These are phyloP conservation scores for Podaxis sp. DNA, from an alignment of 768 basidiomycete species.

Conservation along the genomic window DNA sequence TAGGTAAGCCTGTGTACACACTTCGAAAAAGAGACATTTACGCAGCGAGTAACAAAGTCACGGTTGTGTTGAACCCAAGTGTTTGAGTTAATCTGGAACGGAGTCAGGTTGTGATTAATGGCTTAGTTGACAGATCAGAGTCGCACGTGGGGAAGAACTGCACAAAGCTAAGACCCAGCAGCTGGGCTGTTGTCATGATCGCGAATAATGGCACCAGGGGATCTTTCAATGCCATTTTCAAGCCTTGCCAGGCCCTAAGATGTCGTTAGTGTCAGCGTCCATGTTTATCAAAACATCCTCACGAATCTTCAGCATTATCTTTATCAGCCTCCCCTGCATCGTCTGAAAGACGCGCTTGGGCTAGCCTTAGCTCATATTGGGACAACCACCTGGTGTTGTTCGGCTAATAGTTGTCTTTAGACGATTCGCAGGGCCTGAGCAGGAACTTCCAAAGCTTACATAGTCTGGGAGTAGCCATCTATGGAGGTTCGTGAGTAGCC, in stretches of 20 bases:
- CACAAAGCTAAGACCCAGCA: slow-evolving; percentile 50
- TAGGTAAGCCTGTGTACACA: not conserved
- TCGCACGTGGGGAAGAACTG: slow-evolving; percentile 49
- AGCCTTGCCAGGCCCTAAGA: slow-evolving; percentile 39
- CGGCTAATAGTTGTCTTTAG: slow-evolving; percentile 29
- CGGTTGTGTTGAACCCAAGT: slow-evolving; percentile 50
- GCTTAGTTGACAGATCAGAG: not conserved
- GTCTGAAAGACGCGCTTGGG: slow-evolving; percentile 61
- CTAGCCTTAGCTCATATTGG: slow-evolving; percentile 44
- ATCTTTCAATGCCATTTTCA: slow-evolving; percentile 50
- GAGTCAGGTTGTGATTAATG: not conserved
- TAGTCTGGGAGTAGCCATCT: slow-evolving; percentile 59
- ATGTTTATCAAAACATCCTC: slow-evolving; percentile 16
- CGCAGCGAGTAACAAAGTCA: slow-evolving; percentile 53
- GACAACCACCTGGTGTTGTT: slow-evolving; percentile 56
- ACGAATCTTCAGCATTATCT: slow-evolving; percentile 54
- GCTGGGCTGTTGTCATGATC: slow-evolving; percentile 39
- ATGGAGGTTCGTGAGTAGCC: not conserved
- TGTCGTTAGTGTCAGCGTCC: not conserved
- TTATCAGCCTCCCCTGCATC: slow-evolving; percentile 61
- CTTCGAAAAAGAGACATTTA: slow-evolving; percentile 21
- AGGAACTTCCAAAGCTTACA: slow-evolving; percentile 20
- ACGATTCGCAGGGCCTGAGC: too few relatives aligned
- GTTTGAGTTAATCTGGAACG: slow-evolving; percentile 43
- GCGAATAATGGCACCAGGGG: slow-evolving; percentile 46